phyloP scores from a whole-genome alignment of 345 rosid genomes.

The Nasturtium officinale region DNA sequence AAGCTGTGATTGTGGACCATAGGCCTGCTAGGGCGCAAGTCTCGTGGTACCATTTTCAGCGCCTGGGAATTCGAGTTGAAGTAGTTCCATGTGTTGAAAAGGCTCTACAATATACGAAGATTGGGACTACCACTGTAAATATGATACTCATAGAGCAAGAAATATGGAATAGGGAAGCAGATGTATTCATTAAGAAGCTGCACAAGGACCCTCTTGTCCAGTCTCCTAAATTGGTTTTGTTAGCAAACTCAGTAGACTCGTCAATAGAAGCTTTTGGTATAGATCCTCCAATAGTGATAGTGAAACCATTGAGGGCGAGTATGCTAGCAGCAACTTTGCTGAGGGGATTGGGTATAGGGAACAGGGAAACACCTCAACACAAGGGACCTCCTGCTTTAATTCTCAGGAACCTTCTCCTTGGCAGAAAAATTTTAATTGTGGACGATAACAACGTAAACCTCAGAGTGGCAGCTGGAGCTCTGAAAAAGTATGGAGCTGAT shows the following conservation, averaged over 20 bases:
- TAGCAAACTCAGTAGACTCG: slow-evolving; percentile 54
- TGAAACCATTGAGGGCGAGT: slow-evolving; percentile 86
- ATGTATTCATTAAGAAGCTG: slow-evolving; percentile 49
- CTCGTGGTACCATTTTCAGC: slow-evolving; percentile 78
- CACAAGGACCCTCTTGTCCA: slow-evolving; percentile 38
- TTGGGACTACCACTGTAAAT: slow-evolving; percentile 43
- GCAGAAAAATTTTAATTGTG: slow-evolving; percentile 77
- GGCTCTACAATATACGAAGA: slow-evolving; percentile 47
- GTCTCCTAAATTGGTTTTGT: slow-evolving; percentile 60
- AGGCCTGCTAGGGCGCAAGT: slow-evolving; percentile 73
- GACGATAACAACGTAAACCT: slow-evolving; percentile 91
- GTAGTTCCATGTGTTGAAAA: slow-evolving; percentile 57
- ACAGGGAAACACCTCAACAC: slow-evolving; percentile 57
- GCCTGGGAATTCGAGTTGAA: slow-evolving; percentile 71
- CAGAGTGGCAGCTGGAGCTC: slow-evolving; percentile 87
- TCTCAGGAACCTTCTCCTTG: slow-evolving; percentile 68
- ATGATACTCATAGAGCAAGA: slow-evolving; percentile 83
- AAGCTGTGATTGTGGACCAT: slow-evolving; percentile 75
- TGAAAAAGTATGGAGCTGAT: slow-evolving; percentile 92
- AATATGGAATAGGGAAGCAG: slow-evolving; percentile 73
- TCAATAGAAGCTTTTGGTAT: slow-evolving; percentile 27
- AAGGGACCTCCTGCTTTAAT: slow-evolving; percentile 61
- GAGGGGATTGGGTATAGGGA: slow-evolving; percentile 70
- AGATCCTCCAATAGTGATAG: slow-evolving; percentile 53
- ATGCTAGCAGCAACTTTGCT: slow-evolving; percentile 83